These are phyloP conservation scores for Hepatocystis sp. DNA, from an alignment of 169 alveolate species.

Conservation along the genomic window DNA sequence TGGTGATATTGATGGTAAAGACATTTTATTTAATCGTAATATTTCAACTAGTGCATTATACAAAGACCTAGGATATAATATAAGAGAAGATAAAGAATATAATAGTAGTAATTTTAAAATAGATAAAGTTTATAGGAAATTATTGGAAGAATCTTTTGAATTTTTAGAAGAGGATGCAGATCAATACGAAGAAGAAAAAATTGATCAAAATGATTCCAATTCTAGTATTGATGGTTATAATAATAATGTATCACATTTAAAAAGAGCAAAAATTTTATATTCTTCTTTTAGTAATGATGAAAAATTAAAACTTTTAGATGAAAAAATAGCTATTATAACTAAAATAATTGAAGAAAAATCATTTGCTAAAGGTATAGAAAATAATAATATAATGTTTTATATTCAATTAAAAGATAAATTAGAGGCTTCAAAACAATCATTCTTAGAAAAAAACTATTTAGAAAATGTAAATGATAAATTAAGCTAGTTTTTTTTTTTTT, in stretches of 20 bases:
- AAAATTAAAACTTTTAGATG: conserved; percentile 84
- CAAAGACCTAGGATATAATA: conserved; percentile 82
- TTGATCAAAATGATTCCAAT: conserved; percentile 37
- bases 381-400: conserved; percentile 77
- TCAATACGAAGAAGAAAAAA: no score
- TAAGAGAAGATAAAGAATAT: conserved; percentile 78
- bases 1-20: background rate
- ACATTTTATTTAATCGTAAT: conserved; percentile 55
- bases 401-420: conserved; percentile 88
- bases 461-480: conserved; percentile 1
- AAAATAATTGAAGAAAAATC: conserved; percentile 86
- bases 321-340: conserved; percentile 84
- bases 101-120: conserved; percentile 80
- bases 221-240: conserved; percentile 23
- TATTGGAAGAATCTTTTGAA: conserved; percentile 86
- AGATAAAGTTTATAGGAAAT: conserved; percentile 80
- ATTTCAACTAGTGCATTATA: conserved; percentile 57
- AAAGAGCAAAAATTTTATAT: conserved; percentile 84
- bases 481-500: conserved; percentile 1
- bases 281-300: conserved; percentile 84
- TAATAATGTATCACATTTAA: conserved; percentile 63
- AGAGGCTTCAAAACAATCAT: conserved; percentile 89
- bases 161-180: conserved; percentile 87
- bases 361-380: conserved; percentile 80
- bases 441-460: conserved; percentile 74